Conservation (phyloP, 257 asterid species). For the Ehretia macrophylla region DNA sequence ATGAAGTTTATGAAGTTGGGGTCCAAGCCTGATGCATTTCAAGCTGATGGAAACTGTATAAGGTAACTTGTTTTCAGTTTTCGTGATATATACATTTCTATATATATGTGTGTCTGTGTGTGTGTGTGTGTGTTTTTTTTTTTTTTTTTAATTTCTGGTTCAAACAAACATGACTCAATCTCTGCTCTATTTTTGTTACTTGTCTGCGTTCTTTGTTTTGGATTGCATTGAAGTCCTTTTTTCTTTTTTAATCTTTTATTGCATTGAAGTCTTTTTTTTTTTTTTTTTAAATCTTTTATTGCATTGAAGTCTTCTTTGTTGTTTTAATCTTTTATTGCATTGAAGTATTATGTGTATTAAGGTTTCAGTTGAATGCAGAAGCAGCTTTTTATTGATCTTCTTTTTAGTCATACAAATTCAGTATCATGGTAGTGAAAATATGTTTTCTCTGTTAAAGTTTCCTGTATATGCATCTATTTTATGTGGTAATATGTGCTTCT, state of each 20-base stretch:
- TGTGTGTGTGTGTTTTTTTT: too few relatives aligned
- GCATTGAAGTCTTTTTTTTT: neutral
- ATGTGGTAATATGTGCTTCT: too few relatives aligned
- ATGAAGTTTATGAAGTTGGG: conserved; percentile 98
- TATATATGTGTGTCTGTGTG: too few relatives aligned
- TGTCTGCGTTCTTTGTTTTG: neutral
- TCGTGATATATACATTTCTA: conserved; percentile 6
- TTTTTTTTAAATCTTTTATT: too few relatives aligned
- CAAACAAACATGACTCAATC: too few relatives aligned
- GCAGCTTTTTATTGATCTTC: neutral
- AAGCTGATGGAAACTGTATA: conserved; percentile 56
- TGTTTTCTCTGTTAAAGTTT: too few relatives aligned
- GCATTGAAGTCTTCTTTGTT: too few relatives aligned
- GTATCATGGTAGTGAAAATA: neutral
- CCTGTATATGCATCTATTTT: too few relatives aligned
- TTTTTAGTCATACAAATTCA: too few relatives aligned
- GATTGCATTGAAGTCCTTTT: too few relatives aligned
- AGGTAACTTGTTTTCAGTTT: conserved; percentile 35
- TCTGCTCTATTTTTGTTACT: neutral
- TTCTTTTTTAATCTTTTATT: too few relatives aligned
- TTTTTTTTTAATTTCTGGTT: neutral
- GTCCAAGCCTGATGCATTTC: conserved; percentile 89
- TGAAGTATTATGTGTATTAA: neutral
- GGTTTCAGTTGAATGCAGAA: too few relatives aligned
- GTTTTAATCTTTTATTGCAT: neutral